These are phyloP conservation scores for Pleurotus cornucopiae DNA, from an alignment of 768 basidiomycete genomes.

Conservation along the genomic window DNA sequence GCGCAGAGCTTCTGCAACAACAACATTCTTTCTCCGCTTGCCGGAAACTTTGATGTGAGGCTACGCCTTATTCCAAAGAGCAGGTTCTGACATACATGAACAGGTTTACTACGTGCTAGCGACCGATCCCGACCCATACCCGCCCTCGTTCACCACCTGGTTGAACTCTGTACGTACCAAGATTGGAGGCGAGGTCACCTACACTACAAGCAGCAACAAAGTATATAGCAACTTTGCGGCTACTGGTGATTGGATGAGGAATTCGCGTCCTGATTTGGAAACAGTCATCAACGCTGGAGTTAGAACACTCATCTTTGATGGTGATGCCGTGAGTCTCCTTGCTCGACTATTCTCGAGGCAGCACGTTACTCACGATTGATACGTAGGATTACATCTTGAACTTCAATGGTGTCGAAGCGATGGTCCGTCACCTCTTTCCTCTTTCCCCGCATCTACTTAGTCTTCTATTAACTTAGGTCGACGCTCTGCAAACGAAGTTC, in stretches of 20 bases:
- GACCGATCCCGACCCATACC: conserved; percentile 44
- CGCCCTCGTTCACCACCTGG: conserved; percentile 34
- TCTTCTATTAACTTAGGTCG: conserved; percentile 26
- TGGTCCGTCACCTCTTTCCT: conserved; percentile 29
- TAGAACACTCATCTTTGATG: conserved; percentile 48
- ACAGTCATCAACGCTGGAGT: conserved; percentile 57
- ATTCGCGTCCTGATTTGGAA: conserved; percentile 44
- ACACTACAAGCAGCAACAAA: conserved; percentile 33
- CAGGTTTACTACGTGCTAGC: conserved; percentile 48
- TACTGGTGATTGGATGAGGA: conserved; percentile 60
- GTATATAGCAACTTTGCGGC: conserved; percentile 48
- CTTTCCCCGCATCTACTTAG: too few species aligned
- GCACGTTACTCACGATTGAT: not conserved
- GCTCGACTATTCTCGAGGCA: not conserved
- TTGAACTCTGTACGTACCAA: conserved; percentile 24
- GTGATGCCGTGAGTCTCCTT: conserved; percentile 44
- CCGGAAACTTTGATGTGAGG: conserved; percentile 49
- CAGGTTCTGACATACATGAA: not conserved
- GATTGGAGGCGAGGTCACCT: conserved; percentile 42
- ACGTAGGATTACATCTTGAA: conserved; percentile 49
- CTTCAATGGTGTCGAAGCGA: conserved; percentile 51
- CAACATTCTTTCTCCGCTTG: conserved; percentile 47
- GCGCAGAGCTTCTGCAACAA: conserved; percentile 60
- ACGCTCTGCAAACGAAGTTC: conserved; percentile 43
- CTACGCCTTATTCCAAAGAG: not conserved